phyloP scores from a whole-genome alignment of 305 asterid species.

The Striga hermonthica region DNA sequence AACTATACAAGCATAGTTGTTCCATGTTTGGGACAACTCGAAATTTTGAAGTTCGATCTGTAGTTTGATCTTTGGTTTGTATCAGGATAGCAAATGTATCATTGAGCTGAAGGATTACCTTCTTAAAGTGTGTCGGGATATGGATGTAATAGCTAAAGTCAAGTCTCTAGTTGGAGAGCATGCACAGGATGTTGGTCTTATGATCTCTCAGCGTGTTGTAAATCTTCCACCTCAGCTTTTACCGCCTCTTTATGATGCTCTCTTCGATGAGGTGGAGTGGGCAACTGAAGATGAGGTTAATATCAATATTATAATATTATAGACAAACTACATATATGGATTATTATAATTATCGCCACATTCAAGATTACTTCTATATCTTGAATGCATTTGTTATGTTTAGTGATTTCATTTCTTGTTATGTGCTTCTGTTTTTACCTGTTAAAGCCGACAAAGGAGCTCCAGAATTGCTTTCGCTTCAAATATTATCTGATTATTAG shows the following conservation, averaged over 20 bases:
- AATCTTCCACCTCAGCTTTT: slow-evolving; percentile 94
- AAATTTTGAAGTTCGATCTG: slow-evolving; percentile 23
- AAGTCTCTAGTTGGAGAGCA: slow-evolving; percentile 46
- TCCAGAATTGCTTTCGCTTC: slow-evolving; percentile 61
- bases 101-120: slow-evolving; percentile 62
- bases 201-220: slow-evolving; percentile 77
- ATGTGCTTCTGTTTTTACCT: slow-evolving; percentile 32
- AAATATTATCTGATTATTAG: slow-evolving; percentile 64
- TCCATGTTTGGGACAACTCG: slow-evolving; percentile 6
- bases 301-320: slow-evolving; percentile 18
- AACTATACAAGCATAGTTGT: slow-evolving; percentile 3
- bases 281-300: slow-evolving; percentile 95
- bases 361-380: slow-evolving; percentile 10
- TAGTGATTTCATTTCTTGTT: neutral
- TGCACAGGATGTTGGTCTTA: slow-evolving; percentile 57
- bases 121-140: slow-evolving; percentile 52
- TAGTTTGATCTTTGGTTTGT: slow-evolving; percentile 26
- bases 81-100: slow-evolving; percentile 57
- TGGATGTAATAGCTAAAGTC: slow-evolving; percentile 41
- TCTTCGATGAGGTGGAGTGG: slow-evolving; percentile 86
- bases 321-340: too few species aligned
- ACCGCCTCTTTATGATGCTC: slow-evolving; percentile 83
- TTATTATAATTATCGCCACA: slow-evolving; percentile 10
- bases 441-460: slow-evolving; percentile 74
- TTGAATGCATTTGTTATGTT: slow-evolving; percentile 1